These are phyloP conservation scores for Halophytophthora polymorphica DNA, from an alignment of 352 stramenopile species.

Conservation along the genomic window DNA sequence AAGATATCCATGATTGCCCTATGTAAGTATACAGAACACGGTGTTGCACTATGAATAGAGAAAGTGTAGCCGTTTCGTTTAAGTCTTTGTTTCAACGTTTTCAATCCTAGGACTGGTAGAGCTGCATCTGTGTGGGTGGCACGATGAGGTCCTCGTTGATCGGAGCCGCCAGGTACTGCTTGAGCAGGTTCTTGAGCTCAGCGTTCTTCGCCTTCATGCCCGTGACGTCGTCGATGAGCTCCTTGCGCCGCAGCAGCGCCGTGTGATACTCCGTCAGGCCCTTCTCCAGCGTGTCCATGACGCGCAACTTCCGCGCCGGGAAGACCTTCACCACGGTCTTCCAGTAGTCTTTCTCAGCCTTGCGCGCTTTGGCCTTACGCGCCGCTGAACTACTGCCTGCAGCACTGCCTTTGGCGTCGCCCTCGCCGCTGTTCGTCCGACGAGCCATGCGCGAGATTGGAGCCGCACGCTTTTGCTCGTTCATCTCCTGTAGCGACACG, in stretches of 20 bases:
- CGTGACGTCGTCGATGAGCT: slow-evolving; percentile 77
- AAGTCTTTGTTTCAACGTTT: slow-evolving; percentile 2
- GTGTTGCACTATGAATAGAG: not conserved
- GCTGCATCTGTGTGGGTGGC: slow-evolving; percentile 80
- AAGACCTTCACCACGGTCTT: slow-evolving; percentile 71
- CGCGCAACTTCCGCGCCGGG: slow-evolving; percentile 52
- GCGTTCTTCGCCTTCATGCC: slow-evolving; percentile 81
- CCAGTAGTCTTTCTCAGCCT: slow-evolving; percentile 80
- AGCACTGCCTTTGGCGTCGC: slow-evolving; percentile 18
- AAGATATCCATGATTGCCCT: too few relatives aligned
- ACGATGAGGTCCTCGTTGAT: slow-evolving; percentile 86
- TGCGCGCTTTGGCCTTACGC: slow-evolving; percentile 39
- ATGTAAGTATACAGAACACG: too few relatives aligned
- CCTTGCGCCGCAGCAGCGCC: slow-evolving; percentile 73
- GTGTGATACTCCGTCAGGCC: slow-evolving; percentile 80
- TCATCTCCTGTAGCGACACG: slow-evolving; percentile 44
- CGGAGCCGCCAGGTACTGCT: slow-evolving; percentile 83
- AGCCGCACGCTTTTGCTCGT: slow-evolving; percentile 61
- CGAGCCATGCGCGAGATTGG: slow-evolving; percentile 47
- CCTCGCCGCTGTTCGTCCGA: slow-evolving; percentile 21
- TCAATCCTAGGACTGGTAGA: slow-evolving; percentile 40
- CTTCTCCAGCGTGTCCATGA: slow-evolving; percentile 86
- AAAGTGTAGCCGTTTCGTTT: not conserved
- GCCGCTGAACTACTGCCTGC: slow-evolving; percentile 20
- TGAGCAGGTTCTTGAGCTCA: slow-evolving; percentile 88